A percentile compares a stretch with the other conserved stretches of the same genome.
Evolutionary conservation across 192 early-diverging fungal species (phyloP).

Genomic region (Phycomyces blakesleeanus): DNA sequence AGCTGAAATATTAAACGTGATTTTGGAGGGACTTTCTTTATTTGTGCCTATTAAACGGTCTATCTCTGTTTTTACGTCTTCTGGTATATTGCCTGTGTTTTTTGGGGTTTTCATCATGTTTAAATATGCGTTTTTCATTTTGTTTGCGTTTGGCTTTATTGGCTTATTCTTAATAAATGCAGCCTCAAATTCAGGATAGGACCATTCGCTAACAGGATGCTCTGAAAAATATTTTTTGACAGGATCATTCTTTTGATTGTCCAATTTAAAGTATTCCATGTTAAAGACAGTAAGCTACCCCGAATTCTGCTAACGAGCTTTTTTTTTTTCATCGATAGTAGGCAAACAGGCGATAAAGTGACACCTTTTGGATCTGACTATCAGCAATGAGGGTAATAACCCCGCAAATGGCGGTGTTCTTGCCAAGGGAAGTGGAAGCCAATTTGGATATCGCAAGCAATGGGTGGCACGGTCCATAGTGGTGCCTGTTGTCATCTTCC

Average conservation of each 20-base stretch:
- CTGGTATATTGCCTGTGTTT: neutral
- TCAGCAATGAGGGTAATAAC: no score
- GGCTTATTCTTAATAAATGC: conserved; percentile 3
- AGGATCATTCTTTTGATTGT: neutral
- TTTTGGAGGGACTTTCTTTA: neutral
- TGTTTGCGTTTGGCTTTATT: conserved; percentile 3
- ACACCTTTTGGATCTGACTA: neutral
- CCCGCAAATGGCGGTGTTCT: no score
- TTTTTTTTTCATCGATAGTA: no score
- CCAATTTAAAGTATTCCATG: conserved; percentile 7
- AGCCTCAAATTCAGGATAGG: conserved; percentile 3
- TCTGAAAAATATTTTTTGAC: conserved; percentile 1
- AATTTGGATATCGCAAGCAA: no score
- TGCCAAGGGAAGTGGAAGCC: no score
- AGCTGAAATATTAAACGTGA: conserved; percentile 8
- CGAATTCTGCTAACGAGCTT: no score
- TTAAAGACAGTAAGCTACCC: no score
- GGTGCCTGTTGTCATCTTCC: no score
- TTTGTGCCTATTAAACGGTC: neutral
- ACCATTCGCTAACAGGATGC: conserved; percentile 6
- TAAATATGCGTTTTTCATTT: conserved; percentile 10
- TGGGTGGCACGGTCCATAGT: no score
- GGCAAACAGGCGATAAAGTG: neutral
- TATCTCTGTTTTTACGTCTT: conserved; percentile 10
- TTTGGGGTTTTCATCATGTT: neutral